Percentiles rank a stretch among this genome's conserved stretches.
Evolutionary conservation across 805 yeast species (phyloP).

Genomic region (Metschnikowia peoriensis): DNA sequence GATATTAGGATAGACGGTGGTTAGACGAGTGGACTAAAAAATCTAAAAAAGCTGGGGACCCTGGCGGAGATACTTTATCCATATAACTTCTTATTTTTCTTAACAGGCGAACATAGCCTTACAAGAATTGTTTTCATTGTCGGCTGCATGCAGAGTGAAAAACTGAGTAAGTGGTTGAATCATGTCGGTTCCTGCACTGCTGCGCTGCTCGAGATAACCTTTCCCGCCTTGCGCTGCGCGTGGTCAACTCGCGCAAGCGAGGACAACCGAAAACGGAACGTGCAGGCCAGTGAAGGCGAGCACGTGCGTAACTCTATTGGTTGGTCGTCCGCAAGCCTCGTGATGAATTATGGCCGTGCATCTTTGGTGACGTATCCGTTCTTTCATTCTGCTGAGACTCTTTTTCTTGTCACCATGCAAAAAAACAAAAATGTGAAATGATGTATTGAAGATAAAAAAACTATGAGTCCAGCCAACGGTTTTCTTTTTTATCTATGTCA

Average conservation of each 20-base stretch:
- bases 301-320: background rate
- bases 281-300: background rate
- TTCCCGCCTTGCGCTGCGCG: background rate
- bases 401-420: no score
- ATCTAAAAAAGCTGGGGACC: background rate
- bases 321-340: background rate
- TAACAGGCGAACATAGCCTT: background rate
- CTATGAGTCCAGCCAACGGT: background rate
- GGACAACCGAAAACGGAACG: background rate
- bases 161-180: background rate
- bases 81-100: background rate
- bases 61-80: background rate
- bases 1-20: background rate
- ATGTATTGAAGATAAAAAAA: no score
- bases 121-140: background rate
- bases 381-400: no score
- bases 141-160: constrained; percentile 8
- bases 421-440: no score
- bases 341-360: background rate
- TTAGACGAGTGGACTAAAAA: background rate
- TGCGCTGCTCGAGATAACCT: background rate
- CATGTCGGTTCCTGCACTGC: background rate
- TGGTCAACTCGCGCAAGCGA: constrained; percentile 3
- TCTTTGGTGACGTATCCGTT: no score
- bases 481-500: background rate